Evolutionary conservation across 352 stramenopile species (phyloP), one percentile per base, ranked within the genome.

Genomic region (Elongisporangium anandrum): DNA sequence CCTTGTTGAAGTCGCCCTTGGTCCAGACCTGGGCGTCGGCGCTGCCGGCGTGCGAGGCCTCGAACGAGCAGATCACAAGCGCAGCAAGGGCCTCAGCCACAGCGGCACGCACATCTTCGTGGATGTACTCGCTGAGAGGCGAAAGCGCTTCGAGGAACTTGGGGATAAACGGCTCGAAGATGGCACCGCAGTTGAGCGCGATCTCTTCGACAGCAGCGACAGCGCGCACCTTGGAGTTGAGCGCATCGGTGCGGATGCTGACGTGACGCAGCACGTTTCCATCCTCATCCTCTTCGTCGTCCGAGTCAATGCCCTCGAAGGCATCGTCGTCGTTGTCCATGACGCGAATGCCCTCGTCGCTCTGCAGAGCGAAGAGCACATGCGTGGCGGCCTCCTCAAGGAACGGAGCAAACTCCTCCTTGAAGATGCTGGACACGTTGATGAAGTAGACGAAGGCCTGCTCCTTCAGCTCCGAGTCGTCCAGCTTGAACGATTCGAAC

Each of bases 371-470:
- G n/a, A 69, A 64, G 17, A 95, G 65, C 57, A 94, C 81, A 54
- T 88, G 69, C 2, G 71, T 87, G 21, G 85, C 84, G 24, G 79
- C 79, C 60, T 88, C 70, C 47, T 93, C 76, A 17, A 99, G 76
- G 63, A 97, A 98, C 24, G 92, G 95, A 34, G 85, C 79, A 71
- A 99, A 99, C 74, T 98, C 95, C 58, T 97, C 88, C 72, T 97
- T 98, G 89, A 98, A 98, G 26, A 98, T 96, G 68, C 98, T 99
- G 58, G 95, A 92, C 52, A 98, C 75, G 70, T 99, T 99, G 50
- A 98, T 98, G 72, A 99, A 99, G 64, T 98, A 98, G 20, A 97
- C 95, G 72, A 98, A 99, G 29, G 92, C 91, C 75, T 99, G 98
- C 68, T 99, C 97, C 71, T 98, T 97, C 47, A 99, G 85, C 73